Percentiles rank a stretch among this genome's conserved stretches.
Evolutionary conservation across 139 green algal genomes (phyloP).

Genomic region (Coelastrella sp.): DNA sequence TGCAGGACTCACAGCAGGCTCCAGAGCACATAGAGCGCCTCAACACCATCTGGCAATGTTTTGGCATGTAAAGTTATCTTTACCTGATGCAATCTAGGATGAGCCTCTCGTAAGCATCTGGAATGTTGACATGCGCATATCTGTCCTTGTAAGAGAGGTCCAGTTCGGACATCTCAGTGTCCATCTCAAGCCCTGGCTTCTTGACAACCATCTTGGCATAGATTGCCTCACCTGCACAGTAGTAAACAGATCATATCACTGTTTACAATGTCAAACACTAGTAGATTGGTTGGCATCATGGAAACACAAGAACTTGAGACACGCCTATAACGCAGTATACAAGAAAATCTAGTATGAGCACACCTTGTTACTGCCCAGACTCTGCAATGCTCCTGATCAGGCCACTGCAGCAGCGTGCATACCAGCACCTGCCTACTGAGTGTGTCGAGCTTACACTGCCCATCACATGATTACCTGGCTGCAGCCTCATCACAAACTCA

Average conservation of each 20-base stretch:
- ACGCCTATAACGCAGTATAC: not conserved
- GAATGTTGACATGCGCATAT: constrained; percentile 77
- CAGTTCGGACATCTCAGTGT: constrained; percentile 83
- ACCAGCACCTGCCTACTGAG: no score
- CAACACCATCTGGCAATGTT: not conserved
- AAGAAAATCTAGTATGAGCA: no score
- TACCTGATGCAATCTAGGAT: constrained; percentile 91
- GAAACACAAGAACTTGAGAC: not conserved
- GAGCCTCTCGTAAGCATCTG: constrained; percentile 95
- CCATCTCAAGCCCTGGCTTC: constrained; percentile 87
- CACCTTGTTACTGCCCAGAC: no score
- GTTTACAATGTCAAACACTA: not conserved
- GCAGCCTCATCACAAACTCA: constrained; percentile 93
- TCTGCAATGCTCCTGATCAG: no score
- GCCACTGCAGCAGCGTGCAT: no score
- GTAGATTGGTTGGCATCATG: no score
- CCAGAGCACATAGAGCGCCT: not conserved
- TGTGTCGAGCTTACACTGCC: no score
- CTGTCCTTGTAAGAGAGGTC: constrained; percentile 80
- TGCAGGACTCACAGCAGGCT: not conserved
- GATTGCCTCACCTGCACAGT: constrained; percentile 82
- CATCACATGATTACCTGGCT: constrained; percentile 48
- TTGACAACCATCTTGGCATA: constrained; percentile 97
- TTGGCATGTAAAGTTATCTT: not conserved
- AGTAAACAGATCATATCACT: not conserved